Base-by-base conservation (phyloP, 1,284 basidiomycete species). In the Rhodotorula sp. region DNA sequence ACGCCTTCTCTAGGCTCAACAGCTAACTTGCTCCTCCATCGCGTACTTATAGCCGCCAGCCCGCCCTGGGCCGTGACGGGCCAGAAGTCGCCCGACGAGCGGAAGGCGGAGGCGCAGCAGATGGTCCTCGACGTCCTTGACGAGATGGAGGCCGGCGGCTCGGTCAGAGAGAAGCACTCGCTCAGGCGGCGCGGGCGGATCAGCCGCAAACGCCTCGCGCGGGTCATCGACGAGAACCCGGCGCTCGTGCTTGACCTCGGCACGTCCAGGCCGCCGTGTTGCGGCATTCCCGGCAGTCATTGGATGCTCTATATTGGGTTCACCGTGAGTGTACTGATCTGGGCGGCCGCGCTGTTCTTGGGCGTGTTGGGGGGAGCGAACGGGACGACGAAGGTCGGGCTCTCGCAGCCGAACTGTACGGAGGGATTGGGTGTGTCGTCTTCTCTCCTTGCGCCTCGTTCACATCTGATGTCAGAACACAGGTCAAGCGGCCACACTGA, bases 31-130 rank as follows among this genome's bases (percentile, higher is more conserved):
- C 27, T 8, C 13, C 19, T 34, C 9, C 5, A 8, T 29, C 5
- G 13, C n/a, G 17, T 41, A 8, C 17, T 1, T 2, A 19, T 41
- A 65, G 69, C 68, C 15, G 66, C 59, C 3, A 64, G 61, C 27
- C 72, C 72, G 3, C 72, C 72, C 3, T 73, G 69, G 68, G 72
- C 72, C 7, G 60, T 73, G 27, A 73, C 72, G 1, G 72, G 72
- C 0, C 65, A 67, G 5, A 64, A 73, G 50, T 69, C 68, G 12
- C 72, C 72, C 1, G 25, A 44, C 17, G 68, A 70, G 37, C 68
- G 61, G 2, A 17, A 41, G 21, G 37, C 22, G 3, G 59, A 66
- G 19, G 67, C 63, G 7, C 27, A 67, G 46, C 22, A 50, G 3
- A 44, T 64, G 27, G 58, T 70, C 13, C 15, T 48, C 37, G 48